Base-by-base conservation (phyloP, 2,329 filamentous ascomycete species). In the Fusarium irregulare region DNA sequence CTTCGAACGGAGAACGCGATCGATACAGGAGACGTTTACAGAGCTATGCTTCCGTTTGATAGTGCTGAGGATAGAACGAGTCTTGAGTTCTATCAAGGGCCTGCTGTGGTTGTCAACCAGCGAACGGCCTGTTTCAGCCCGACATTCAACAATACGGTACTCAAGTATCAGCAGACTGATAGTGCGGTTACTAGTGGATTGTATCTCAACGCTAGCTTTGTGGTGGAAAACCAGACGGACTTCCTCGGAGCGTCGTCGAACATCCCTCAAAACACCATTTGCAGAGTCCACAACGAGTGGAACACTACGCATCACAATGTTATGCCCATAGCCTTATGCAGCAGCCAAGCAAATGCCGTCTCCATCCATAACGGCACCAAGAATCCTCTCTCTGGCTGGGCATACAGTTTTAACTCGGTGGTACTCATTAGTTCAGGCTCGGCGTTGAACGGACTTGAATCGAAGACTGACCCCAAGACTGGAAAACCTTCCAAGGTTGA, bases 341-440 rank as follows among this genome's bases (percentile, higher is more conserved):
- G 42, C 16, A 40, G 30, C 12, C 6, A n/a, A 40, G 20, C n/a
- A 12, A 47, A 30, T 16, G 1, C 18, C 2, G 32, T 27, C 7
- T 34, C 30, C 7, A 20, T 28, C 7, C 4, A 37, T 3, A 58
- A 54, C 1, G 55, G 42, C 10, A 23, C 37, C 6, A 21, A 32
- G 20, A 53, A 67, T 20, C 55, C 64, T 1, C 28, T 67, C 7
- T 67, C 64, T 28, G 64, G 64, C 11, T 54, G 50, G 55, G 42
- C 50, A 3, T 59, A 60, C 21, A 21, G 40, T 10, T 64, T 54
- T 12, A 30, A 49, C 13, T 58, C 60, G 1, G 41, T 56, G 6
- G 14, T 56, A 6, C 42, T 67, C 13, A 21, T 67, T 23, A 56
- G 55, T n/a, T 46, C 60, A 6, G 55, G 56, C 2, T 16, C 50